Evolutionary conservation across 352 stramenopile genomes (phyloP), one percentile per base, ranked within the genome.

Genomic region (Globisporangium yorkense): DNA sequence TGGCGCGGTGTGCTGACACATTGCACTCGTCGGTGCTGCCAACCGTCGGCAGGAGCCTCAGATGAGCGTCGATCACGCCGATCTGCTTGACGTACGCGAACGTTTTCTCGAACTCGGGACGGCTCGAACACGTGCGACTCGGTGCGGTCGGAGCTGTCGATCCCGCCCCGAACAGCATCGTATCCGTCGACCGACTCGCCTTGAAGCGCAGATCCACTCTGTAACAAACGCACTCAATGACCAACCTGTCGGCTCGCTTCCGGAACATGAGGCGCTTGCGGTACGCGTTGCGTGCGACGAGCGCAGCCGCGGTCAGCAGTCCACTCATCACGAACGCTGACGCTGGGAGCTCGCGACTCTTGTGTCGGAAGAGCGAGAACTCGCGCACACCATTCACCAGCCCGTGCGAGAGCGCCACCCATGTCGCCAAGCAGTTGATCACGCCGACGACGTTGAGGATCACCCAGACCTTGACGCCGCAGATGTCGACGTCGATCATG

Each of bases 201-300:
- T 27, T 18, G 16, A 50, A 60, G 8, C 31, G 47, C 4, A 61
- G 39, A 9, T 61, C 29, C 2, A 31, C 43, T 21, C 47, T 46
- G 46, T 57, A 65, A 9, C 33, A 39, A 16, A 48, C 47, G 54
- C 39, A 65, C 35, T 56, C 45, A 27, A 57, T 54, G 12, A 56
- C 29, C 3, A 16, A 21, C 5, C 18, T 9, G 27, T 47, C 43
- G 27, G 7, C 15, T 7, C 27, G 39, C 27, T 33, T 47, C 15
- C 20, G 37, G 12, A 65, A 41, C 3, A 54, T 16, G 16, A 33
- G 21, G 10, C 35, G 46, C 24, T 56, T 57, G 39, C 40, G 54
- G 31, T 54, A 62, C 20, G 54, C 44, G 24, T 62, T 63, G 33
- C 55, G 49, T 0, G 44, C 33, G n/a, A 63, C 21, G 9, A 67